A percentile compares a stretch with the other conserved stretches of the same genome.
phyloP scores from a whole-genome alignment of 495 filamentous ascomycete genomes.

The Aspergillus kassunensis region DNA sequence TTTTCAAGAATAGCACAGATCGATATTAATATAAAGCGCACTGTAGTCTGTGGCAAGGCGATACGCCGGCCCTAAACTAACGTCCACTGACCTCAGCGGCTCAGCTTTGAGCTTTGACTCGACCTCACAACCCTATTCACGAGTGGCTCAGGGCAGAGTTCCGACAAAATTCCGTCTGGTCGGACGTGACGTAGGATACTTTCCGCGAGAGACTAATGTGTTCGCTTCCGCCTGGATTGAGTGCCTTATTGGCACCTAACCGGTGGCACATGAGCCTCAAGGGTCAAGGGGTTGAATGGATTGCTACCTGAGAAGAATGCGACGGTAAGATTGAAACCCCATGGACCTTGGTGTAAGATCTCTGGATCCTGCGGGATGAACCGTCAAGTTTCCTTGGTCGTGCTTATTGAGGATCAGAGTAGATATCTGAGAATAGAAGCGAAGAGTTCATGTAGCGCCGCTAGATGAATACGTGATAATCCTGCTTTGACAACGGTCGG shows the following conservation, averaged over 20 bases:
- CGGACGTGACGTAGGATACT: neutral
- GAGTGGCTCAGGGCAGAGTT: neutral
- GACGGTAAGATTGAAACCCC: neutral
- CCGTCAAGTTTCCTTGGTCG: conserved; percentile 2
- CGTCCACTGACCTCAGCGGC: neutral
- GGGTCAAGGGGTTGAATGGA: too few species aligned
- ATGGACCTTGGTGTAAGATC: neutral
- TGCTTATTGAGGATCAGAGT: too few species aligned
- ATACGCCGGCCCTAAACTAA: neutral
- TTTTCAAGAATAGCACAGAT: neutral
- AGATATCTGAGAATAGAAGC: neutral
- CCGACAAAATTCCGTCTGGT: neutral
- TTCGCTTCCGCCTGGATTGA: too few species aligned
- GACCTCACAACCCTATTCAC: too few species aligned
- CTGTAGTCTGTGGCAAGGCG: neutral
- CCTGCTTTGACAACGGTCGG: too few species aligned
- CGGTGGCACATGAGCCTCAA: too few species aligned
- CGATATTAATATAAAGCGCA: neutral
- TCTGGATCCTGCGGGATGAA: conserved; percentile 2
- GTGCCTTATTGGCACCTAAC: too few species aligned
- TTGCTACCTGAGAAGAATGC: neutral
- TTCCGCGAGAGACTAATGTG: neutral
- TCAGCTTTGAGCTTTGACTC: neutral
- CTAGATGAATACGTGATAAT: neutral
- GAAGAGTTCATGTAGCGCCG: neutral